phyloP scores from a whole-genome alignment of 495 filamentous ascomycete genomes.

The Hypoxylon rickii region DNA sequence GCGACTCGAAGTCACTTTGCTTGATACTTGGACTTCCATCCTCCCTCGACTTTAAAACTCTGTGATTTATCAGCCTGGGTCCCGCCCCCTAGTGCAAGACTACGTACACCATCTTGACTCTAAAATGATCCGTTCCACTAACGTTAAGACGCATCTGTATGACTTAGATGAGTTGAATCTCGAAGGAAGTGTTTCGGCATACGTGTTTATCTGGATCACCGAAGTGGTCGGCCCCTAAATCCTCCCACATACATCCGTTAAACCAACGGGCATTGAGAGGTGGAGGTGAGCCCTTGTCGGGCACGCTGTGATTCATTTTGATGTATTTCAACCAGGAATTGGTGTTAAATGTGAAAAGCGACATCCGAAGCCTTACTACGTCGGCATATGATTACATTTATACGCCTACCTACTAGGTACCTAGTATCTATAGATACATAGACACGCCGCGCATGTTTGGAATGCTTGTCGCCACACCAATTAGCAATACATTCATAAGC shows the following conservation, averaged over 20 bases:
- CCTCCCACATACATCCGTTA: not conserved
- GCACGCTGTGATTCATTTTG: not conserved
- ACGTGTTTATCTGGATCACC: not conserved
- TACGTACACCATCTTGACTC: conserved; percentile 2
- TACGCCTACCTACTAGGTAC: no score
- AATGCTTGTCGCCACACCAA: no score
- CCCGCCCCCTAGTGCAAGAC: not conserved
- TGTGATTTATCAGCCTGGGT: not conserved
- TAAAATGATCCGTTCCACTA: not conserved
- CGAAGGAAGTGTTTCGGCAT: not conserved
- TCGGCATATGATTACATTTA: no score
- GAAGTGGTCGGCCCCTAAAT: not conserved
- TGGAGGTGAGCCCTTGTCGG: not conserved
- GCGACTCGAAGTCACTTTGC: not conserved
- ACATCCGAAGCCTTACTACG: no score
- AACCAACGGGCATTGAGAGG: not conserved
- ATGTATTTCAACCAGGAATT: not conserved
- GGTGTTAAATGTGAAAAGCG: not conserved
- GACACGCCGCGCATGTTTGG: no score
- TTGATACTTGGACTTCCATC: not conserved
- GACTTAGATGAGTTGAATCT: not conserved
- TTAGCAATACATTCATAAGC: no score
- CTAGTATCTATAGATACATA: no score
- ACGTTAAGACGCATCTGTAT: not conserved
- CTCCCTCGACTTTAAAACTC: not conserved